These are phyloP conservation scores for Hordeum vulgare DNA, from an alignment of 176 grass and related monocot genomes.

Conservation along the genomic window MorexV3_pseudomolecules_assembly NC_058520.1:495597818-495598317, in stretches of 20 bases:
- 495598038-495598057: not conserved
- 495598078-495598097: no score
- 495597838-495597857: no score
- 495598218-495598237: constrained; percentile 26
- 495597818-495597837: no score
- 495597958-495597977: constrained; percentile 73
- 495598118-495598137: constrained; percentile 59
- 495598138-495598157: constrained; percentile 42
- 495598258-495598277: no score
- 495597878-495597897: no score
- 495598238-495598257: no score
- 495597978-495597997: constrained; percentile 58
- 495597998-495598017: constrained; percentile 45
- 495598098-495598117: not conserved
- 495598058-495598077: not conserved
- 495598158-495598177: not conserved
- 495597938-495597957: constrained; percentile 42
- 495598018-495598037: constrained; percentile 43
- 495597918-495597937: constrained; percentile 48
- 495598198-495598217: not conserved
- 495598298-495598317: no score
- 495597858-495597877: no score
- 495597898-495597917: no score
- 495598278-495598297: no score
- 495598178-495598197: constrained; percentile 25